A percentile compares a stretch with the other conserved stretches of the same genome.
phyloP scores from a whole-genome alignment of 1,284 basidiomycete genomes.

The Sporisorium graminicola region DNA sequence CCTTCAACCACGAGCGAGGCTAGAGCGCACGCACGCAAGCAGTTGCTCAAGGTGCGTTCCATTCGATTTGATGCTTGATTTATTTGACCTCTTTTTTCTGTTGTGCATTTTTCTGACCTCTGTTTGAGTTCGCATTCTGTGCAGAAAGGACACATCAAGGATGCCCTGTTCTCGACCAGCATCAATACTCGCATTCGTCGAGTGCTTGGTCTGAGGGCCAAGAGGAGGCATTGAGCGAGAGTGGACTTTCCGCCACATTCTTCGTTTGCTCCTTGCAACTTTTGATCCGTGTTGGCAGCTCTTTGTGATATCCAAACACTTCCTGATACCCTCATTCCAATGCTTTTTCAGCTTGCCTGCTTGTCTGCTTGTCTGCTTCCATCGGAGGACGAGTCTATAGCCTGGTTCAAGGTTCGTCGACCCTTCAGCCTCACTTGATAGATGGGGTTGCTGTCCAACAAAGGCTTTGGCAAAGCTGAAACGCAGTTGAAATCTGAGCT shows the following conservation, averaged over 20 bases:
- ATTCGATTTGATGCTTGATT: neutral
- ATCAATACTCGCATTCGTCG: slow-evolving; percentile 43
- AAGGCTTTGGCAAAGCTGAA: too few species aligned
- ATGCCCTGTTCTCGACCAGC: slow-evolving; percentile 45
- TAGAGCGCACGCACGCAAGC: slow-evolving; percentile 45
- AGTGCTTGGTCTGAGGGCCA: slow-evolving; percentile 46
- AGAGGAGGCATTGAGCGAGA: slow-evolving; percentile 20
- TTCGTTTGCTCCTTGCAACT: neutral
- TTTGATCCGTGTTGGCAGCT: neutral
- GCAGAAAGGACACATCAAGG: slow-evolving; percentile 47
- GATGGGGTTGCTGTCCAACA: too few species aligned
- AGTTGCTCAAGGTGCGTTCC: slow-evolving; percentile 50
- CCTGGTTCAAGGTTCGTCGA: neutral
- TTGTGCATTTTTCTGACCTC: neutral
- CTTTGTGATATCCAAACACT: too few species aligned
- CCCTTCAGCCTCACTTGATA: too few species aligned
- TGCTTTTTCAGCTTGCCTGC: too few species aligned
- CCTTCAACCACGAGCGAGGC: slow-evolving; percentile 48
- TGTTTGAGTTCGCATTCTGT: neutral
- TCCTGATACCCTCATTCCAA: neutral
- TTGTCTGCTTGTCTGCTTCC: too few species aligned
- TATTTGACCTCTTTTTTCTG: slow-evolving; percentile 12
- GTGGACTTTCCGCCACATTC: too few species aligned
- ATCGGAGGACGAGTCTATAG: too few species aligned
- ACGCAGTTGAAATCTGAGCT: neutral